Base-by-base conservation (phyloP, 1,284 basidiomycete species). In the Earliella scabrosa region DNA sequence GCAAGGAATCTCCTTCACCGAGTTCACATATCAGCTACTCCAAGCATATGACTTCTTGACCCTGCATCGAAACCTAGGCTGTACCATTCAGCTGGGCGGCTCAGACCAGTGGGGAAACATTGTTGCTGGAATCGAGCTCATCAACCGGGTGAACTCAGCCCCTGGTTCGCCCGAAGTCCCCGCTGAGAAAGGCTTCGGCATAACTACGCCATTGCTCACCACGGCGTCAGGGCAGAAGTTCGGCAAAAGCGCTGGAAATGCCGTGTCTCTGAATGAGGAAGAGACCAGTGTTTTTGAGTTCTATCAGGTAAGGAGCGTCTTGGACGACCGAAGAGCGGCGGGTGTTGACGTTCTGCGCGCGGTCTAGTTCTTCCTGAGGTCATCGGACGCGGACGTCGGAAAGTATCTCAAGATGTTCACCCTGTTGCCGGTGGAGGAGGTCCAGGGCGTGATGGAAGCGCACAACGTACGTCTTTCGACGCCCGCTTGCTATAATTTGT, bases 21-120 rank as follows among this genome's bases (percentile, higher is more conserved):
- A 99, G 71, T 98, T 99, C 75, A 88, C 90, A 4, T 99, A 99
- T 71, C 97, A 99, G 70, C 86, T 99, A 23, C 81, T 99, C 11
- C 97, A 99, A 76, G 97, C 95, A 2, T 93, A 95, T 73, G 97
- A 99, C 73, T 99, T 98, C 74, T 83, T 88, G 59, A 77, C 88
- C 58, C 81, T 99, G 2, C 80, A 96, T 73, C 77, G 78, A 60
- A 71, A 80, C 26, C 78, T 84, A 47, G 77, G 77, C 0, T 98
- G 97, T 72, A 86, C 86, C 2, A 82, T 98, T 41, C 97, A 99
- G 73, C 75, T 99, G 39, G 97, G 97, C 45, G 97, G 97, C 3
- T 95, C 92, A 0, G 97, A 99, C 72, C 97, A 99, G 72, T 96
- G 96, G 88, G 97, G 97, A n/a, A 99, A 99, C 71, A 98, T 99